Evolutionary conservation across 2,329 filamentous ascomycete genomes (phyloP), one percentile per base, ranked within the genome.

Genomic region (Venturia asperata): DNA sequence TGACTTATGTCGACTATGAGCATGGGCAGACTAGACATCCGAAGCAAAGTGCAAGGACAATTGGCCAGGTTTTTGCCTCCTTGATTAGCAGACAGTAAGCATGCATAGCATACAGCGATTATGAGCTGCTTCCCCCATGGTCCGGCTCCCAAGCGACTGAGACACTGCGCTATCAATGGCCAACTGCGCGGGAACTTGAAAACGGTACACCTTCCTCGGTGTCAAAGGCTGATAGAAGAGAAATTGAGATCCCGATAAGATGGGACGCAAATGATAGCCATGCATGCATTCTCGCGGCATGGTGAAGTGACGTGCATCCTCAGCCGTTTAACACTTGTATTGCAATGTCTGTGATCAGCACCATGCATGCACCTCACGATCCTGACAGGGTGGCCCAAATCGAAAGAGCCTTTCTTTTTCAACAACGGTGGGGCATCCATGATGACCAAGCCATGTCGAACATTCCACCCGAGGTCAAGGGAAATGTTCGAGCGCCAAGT

Each of bases 1-100:
- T 92, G 65, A 90, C 87, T 7, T 94, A 83, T 74, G 90, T 95
- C 63, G 90, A 95, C 77, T 95, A 94, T 74, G 79, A 85, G 70
- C 84, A 90, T 69, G 87, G 85, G 30, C 91, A 95, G 81, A 90
- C 87, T 80, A 81, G 91, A 63, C 83, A 87, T 70, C 87, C 91
- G 47, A 96, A 96, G 83, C 91, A 92, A 83, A 94, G 90, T 74
- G 91, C 89, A 24, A 83, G 81, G 76, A 82, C 83, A 72, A 82
- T 95, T 71, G 84, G 85, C 69, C 81, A 84, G 66, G 82, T 92
- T 67, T 93, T 94, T 74, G 85, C 87, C 49, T 81, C 81, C 69
- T 81, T 90, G 71, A 87, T 92, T 69, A 82, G 85, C 37, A 61
- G 43, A 30, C 27, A 61, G 37, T 45, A n/a, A 42, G 60, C 34